Conservation (phyloP, 2,329 filamentous ascomycete species). For the Zymoseptoria passerinii region DNA sequence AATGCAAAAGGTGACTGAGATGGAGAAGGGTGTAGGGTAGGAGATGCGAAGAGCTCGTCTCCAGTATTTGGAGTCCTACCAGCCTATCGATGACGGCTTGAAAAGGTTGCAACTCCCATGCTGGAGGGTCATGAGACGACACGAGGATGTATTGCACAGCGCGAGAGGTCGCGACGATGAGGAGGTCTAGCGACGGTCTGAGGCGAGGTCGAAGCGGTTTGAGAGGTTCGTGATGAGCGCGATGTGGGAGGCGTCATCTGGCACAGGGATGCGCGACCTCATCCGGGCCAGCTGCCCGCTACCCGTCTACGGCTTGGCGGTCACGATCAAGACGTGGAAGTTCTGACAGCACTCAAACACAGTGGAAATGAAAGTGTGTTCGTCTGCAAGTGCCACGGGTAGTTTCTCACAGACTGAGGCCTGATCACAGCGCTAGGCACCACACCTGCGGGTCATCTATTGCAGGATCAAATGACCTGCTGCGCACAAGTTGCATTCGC, state of each 20-base stretch:
- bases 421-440: background rate
- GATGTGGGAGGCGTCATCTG: background rate
- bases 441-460: background rate
- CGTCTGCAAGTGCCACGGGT: background rate
- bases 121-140: background rate
- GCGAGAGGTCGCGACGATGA: background rate
- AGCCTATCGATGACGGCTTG: slow-evolving; percentile 1
- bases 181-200: background rate
- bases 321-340: background rate
- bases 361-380: background rate
- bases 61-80: background rate
- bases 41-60: background rate
- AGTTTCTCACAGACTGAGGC: background rate
- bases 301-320: background rate
- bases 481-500: background rate
- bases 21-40: background rate
- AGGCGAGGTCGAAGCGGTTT: background rate
- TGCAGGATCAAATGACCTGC: background rate
- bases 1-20: background rate
- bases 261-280: background rate
- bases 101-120: background rate
- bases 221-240: background rate
- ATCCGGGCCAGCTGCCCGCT: background rate
- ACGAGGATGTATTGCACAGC: background rate
- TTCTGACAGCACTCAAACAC: background rate